Conservation (phyloP, 1,284 basidiomycete genomes). For the Agroathelia rolfsii region DNA sequence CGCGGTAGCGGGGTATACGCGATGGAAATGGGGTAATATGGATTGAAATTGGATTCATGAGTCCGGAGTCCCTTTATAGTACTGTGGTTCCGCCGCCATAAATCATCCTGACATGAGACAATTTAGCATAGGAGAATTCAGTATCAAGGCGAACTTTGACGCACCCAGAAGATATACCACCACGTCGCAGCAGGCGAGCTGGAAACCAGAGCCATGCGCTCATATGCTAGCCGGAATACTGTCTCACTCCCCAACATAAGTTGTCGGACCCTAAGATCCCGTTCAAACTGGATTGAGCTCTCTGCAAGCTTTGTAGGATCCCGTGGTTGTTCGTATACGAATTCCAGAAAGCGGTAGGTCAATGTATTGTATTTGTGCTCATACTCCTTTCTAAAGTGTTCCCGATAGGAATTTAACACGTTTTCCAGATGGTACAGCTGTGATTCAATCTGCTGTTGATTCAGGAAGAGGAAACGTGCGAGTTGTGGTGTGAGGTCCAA, state of each 20-base stretch:
- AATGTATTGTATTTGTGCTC: conserved; percentile 46
- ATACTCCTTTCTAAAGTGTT: conserved; percentile 39
- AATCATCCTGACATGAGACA: conserved; percentile 42
- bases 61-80: conserved; percentile 38
- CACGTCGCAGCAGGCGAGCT: conserved; percentile 48
- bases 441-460: conserved; percentile 41
- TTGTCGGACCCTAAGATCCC: conserved; percentile 43
- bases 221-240: conserved; percentile 46
- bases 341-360: conserved; percentile 58
- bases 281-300: conserved; percentile 39
- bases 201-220: conserved; percentile 46
- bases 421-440: conserved; percentile 37
- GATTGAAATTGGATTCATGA: conserved; percentile 57
- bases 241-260: conserved; percentile 40
- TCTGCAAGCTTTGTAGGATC: conserved; percentile 34
- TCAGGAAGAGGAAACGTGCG: conserved; percentile 57
- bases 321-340: conserved; percentile 49
- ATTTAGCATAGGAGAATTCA: conserved; percentile 6
- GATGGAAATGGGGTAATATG: conserved; percentile 64
- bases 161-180: conserved; percentile 85
- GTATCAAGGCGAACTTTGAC: conserved; percentile 18
- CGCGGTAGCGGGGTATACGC: conserved; percentile 71
- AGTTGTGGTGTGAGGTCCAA: conserved; percentile 55
- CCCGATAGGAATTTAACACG: conserved; percentile 45
- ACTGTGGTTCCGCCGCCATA: conserved; percentile 59